These are phyloP conservation scores for Fraxinus albicans DNA, from an alignment of 305 asterid species.

Conservation along the genomic window DNA sequence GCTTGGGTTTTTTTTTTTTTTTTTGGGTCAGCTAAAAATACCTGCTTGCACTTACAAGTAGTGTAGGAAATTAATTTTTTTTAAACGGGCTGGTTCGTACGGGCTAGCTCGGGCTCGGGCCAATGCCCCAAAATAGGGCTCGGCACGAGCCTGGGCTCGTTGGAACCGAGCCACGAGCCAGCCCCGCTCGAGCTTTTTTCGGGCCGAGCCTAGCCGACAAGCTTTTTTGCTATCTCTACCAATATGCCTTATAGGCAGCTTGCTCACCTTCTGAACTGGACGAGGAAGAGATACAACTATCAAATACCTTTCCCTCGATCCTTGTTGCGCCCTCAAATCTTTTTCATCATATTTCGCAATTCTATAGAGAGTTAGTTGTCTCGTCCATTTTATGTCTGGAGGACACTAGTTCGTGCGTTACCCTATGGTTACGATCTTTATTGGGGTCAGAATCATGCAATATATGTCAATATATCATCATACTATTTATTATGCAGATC, in stretches of 20 bases:
- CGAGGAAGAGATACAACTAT: slow-evolving; percentile 19
- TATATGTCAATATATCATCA: slow-evolving; percentile 33
- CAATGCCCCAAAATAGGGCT: too few relatives aligned
- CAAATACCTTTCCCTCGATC: neutral
- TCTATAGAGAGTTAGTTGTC: slow-evolving; percentile 40
- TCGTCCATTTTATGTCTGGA: slow-evolving; percentile 49
- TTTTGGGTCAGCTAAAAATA: too few relatives aligned
- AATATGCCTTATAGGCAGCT: slow-evolving; percentile 39
- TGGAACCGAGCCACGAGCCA: too few relatives aligned
- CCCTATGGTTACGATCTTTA: slow-evolving; percentile 70
- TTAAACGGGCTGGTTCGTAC: too few relatives aligned
- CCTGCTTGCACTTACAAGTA: too few relatives aligned
- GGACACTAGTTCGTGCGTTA: slow-evolving; percentile 42
- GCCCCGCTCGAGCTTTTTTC: too few relatives aligned
- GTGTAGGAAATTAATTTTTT: too few relatives aligned
- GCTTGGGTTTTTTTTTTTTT: too few relatives aligned
- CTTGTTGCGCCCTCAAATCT: slow-evolving; percentile 55
- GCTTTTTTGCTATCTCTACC: too few relatives aligned
- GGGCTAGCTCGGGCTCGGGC: too few relatives aligned
- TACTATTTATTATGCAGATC: slow-evolving; percentile 48
- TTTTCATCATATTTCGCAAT: slow-evolving; percentile 41
- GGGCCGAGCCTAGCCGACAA: too few relatives aligned
- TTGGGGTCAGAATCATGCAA: slow-evolving; percentile 32
- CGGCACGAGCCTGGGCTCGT: too few relatives aligned
- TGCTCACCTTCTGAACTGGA: slow-evolving; percentile 42